Conservation (phyloP, 1,139 yeast species). For the Taphrina communis region DNA sequence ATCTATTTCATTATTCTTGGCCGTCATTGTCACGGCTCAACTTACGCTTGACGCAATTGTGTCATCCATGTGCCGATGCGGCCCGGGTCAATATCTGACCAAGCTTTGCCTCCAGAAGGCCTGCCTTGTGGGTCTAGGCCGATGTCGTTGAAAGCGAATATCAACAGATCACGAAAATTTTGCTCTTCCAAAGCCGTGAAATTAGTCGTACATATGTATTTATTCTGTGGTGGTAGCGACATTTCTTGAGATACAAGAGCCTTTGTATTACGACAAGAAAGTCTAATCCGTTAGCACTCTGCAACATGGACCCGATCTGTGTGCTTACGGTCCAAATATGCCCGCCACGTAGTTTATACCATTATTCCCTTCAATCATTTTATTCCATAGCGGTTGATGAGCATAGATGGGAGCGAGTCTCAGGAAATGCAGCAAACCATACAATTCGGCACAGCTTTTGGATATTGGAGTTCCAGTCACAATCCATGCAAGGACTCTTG, state of each 20-base stretch:
- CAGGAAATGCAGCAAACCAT: constrained; percentile 71
- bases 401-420: constrained; percentile 67
- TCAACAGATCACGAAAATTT: constrained; percentile 69
- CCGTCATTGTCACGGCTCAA: background rate
- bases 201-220: constrained; percentile 71
- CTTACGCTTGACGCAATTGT: constrained; percentile 68
- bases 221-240: constrained; percentile 73
- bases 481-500: constrained; percentile 92
- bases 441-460: constrained; percentile 67
- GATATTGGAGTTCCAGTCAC: constrained; percentile 93
- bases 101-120: constrained; percentile 51
- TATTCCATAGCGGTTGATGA: constrained; percentile 49
- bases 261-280: constrained; percentile 81
- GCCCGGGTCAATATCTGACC: constrained; percentile 44
- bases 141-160: constrained; percentile 66
- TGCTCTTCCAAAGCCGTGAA: constrained; percentile 84
- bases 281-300: constrained; percentile 46
- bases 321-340: constrained; percentile 44
- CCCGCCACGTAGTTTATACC: constrained; percentile 17
- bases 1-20: background rate
- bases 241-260: constrained; percentile 80
- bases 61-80: constrained; percentile 62
- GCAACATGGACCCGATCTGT: no score
- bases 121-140: constrained; percentile 65
- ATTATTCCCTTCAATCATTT: constrained; percentile 47